Evolutionary conservation across 2,329 filamentous ascomycete species (phyloP).

Genomic region (Aspergillus calidoustus): DNA sequence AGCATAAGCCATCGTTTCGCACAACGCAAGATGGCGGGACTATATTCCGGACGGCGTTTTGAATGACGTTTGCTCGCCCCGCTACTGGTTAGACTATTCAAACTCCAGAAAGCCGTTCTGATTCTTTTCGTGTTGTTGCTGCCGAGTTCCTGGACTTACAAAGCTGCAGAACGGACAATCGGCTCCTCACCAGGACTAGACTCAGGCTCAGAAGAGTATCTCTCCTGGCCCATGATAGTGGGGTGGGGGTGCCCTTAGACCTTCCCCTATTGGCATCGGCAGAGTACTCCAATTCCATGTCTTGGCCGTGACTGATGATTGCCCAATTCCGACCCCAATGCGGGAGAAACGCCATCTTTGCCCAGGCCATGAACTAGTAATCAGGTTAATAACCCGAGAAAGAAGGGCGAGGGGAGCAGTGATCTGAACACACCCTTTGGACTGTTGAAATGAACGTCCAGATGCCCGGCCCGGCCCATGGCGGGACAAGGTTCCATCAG

Average conservation of each 20-base stretch:
- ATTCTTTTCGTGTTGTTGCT: not conserved
- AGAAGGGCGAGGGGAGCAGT: not conserved
- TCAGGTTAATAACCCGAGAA: not conserved
- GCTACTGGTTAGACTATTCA: not conserved
- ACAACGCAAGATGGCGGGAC: not conserved
- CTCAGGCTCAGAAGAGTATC: constrained; percentile 7
- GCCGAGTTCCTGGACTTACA: not conserved
- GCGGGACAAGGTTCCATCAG: constrained; percentile 13
- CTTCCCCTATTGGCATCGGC: constrained; percentile 15
- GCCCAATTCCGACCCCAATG: not conserved
- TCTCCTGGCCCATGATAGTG: constrained; percentile 9
- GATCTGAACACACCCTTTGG: not conserved
- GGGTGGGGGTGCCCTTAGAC: constrained; percentile 1
- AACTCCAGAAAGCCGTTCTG: not conserved
- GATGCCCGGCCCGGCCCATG: constrained; percentile 16
- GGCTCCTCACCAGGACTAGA: constrained; percentile 6
- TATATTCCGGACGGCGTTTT: not conserved
- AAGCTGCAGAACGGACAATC: not conserved
- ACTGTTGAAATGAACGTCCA: constrained; percentile 9
- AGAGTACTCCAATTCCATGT: constrained; percentile 3
- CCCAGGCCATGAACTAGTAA: not conserved
- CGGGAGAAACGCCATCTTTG: not conserved
- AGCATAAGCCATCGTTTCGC: constrained; percentile 8
- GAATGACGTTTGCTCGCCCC: not conserved
- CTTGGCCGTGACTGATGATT: not conserved